Conservation (phyloP, 495 filamentous ascomycete species). For the Daldinia concentrica region DNA sequence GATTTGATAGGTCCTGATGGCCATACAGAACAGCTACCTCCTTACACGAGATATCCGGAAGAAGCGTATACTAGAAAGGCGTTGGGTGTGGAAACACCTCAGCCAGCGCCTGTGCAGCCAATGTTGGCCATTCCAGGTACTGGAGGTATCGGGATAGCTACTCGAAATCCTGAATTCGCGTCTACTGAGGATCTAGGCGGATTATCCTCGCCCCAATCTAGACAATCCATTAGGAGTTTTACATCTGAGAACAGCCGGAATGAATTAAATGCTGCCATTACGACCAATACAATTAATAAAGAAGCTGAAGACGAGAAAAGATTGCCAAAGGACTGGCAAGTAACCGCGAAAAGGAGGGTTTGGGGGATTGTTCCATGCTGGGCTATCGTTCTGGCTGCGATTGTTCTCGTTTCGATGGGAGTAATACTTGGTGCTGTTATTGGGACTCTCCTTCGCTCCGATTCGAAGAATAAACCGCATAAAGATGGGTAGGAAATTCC, state of each 20-base stretch:
- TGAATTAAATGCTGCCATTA: conserved; percentile 53
- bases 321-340: conserved; percentile 63
- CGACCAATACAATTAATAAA: conserved; percentile 30
- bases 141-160: conserved; percentile 63
- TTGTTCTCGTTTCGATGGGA: conserved; percentile 66
- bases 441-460: conserved; percentile 47
- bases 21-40: conserved; percentile 88
- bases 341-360: conserved; percentile 64
- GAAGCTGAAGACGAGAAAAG: conserved; percentile 53
- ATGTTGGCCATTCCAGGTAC: conserved; percentile 53
- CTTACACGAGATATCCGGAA: conserved; percentile 83
- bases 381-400: conserved; percentile 66
- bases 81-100: conserved; percentile 27
- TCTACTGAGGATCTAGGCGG: conserved; percentile 58
- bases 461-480: conserved; percentile 39
- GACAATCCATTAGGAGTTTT: conserved; percentile 60
- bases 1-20: conserved; percentile 91
- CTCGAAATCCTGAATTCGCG: conserved; percentile 64
- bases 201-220: conserved; percentile 60
- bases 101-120: conserved; percentile 32
- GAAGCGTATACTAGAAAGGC: conserved; percentile 56
- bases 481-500: conserved; percentile 33
- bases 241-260: conserved; percentile 55
- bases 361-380: conserved; percentile 75
- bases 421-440: conserved; percentile 69